A percentile compares a stretch with the other conserved stretches of the same genome.
These are phyloP conservation scores for Aquilaria sinensis DNA, from an alignment of 345 rosid species.

Conservation along the genomic window DNA sequence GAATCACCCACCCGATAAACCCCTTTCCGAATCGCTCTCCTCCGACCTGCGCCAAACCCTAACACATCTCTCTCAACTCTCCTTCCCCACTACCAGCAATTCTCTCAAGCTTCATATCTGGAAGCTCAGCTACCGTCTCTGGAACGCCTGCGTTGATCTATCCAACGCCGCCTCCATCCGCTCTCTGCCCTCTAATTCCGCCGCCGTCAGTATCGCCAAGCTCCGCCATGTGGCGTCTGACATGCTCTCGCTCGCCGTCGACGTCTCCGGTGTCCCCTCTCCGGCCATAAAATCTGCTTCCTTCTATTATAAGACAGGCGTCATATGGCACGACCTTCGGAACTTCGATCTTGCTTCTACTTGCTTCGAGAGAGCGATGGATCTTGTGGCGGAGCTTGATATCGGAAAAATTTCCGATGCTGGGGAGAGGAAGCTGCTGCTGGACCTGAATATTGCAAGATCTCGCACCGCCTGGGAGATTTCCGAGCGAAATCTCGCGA, in stretches of 20 bases:
- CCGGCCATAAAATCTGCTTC: slow-evolving; percentile 63
- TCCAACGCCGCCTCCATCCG: slow-evolving; percentile 49
- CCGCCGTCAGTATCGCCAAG: slow-evolving; percentile 29
- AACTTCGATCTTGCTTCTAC: slow-evolving; percentile 67
- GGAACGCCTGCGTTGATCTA: slow-evolving; percentile 94
- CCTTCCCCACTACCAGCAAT: slow-evolving; percentile 35
- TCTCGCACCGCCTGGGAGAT: slow-evolving; percentile 84
- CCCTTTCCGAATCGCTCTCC: slow-evolving; percentile 40
- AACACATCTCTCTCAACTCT: slow-evolving; percentile 45
- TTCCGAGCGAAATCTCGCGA: slow-evolving; percentile 64
- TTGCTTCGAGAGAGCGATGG: slow-evolving; percentile 88
- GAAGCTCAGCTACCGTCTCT: slow-evolving; percentile 91
- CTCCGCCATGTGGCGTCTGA: slow-evolving; percentile 87
- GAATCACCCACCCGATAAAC: slow-evolving; percentile 23
- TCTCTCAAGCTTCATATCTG: slow-evolving; percentile 66
- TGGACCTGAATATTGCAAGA: slow-evolving; percentile 81
- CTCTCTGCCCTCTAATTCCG: slow-evolving; percentile 27
- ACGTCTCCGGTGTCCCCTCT: slow-evolving; percentile 68
- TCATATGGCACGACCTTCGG: slow-evolving; percentile 53
- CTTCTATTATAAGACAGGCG: slow-evolving; percentile 78
- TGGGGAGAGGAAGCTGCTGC: slow-evolving; percentile 57
- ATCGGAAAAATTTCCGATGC: slow-evolving; percentile 37
- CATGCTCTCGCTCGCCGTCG: slow-evolving; percentile 61
- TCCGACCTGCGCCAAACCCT: slow-evolving; percentile 48
- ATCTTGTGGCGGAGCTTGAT: slow-evolving; percentile 59